These are phyloP conservation scores for Neurospora terricola DNA, from an alignment of 495 filamentous ascomycete genomes.

Conservation along the genomic window DNA sequence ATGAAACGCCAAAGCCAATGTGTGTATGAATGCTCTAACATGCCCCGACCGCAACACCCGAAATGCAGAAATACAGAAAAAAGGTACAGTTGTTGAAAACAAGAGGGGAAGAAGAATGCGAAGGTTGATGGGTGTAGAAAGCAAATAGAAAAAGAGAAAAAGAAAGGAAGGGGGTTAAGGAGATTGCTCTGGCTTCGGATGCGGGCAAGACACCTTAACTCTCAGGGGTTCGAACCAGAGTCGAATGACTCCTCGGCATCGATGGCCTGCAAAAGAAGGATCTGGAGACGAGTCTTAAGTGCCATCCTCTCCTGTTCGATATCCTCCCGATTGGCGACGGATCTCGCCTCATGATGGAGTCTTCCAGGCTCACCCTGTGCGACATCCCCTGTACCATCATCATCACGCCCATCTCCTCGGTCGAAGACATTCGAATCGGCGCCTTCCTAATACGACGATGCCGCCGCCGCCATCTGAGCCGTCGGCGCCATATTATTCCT, in stretches of 20 bases:
- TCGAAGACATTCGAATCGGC: neutral
- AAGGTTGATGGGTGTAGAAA: neutral
- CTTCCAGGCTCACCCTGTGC: too few relatives aligned
- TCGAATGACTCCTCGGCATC: neutral
- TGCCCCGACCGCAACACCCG: neutral
- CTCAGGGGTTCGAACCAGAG: neutral
- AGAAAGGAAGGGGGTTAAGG: neutral
- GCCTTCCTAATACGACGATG: neutral
- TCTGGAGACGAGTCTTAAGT: neutral
- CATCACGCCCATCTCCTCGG: neutral
- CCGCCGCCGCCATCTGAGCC: neutral
- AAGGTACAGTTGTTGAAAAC: neutral
- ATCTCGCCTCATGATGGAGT: neutral
- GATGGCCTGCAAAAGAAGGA: neutral
- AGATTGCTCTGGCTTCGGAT: neutral
- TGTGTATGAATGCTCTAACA: too few relatives aligned
- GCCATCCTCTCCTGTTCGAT: neutral
- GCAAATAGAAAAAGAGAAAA: neutral
- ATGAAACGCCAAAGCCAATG: too few relatives aligned
- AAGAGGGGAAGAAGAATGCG: neutral
- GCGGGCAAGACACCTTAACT: neutral
- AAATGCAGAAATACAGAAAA: neutral
- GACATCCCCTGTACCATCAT: neutral
- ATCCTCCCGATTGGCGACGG: neutral
- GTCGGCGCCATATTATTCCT: neutral